A percentile compares a stretch with the other conserved stretches of the same genome.
These are phyloP conservation scores for Leccinum disarticulatum DNA, from an alignment of 768 basidiomycete genomes.

Conservation along the genomic window DNA sequence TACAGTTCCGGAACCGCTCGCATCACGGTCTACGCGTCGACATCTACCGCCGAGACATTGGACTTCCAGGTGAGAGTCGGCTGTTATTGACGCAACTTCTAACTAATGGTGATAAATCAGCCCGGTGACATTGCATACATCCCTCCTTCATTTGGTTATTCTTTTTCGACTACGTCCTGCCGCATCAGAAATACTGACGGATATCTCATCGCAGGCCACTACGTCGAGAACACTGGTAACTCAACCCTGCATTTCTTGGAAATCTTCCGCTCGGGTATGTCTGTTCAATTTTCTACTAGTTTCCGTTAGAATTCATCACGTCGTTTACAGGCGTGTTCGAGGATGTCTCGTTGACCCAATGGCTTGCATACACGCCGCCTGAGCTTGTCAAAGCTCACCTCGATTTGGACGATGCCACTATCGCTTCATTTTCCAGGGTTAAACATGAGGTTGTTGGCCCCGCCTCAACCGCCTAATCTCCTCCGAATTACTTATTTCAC, in stretches of 20 bases:
- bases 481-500: neutral
- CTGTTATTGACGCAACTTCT: neutral
- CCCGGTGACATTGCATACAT: constrained; percentile 29
- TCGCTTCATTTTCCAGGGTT: constrained; percentile 49
- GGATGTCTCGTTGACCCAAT: constrained; percentile 58
- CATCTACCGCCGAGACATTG: constrained; percentile 40
- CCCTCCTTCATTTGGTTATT: constrained; percentile 25
- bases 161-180: neutral
- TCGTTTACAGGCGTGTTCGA: constrained; percentile 42
- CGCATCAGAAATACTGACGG: neutral
- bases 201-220: constrained; percentile 47
- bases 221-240: constrained; percentile 66
- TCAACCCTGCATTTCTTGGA: constrained; percentile 58
- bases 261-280: constrained; percentile 55
- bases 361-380: constrained; percentile 62
- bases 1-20: constrained; percentile 41
- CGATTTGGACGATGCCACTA: constrained; percentile 49
- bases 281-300: neutral
- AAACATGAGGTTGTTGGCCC: constrained; percentile 50
- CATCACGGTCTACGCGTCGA: constrained; percentile 43
- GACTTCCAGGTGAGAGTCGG: constrained; percentile 41
- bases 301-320: neutral
- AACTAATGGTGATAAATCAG: constrained; percentile 22
- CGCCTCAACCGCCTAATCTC: neutral
- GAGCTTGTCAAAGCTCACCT: constrained; percentile 62